These are phyloP conservation scores for Monilinia vaccinii-corymbosi DNA, from an alignment of 2,329 filamentous ascomycete genomes.

Conservation along the genomic window DNA sequence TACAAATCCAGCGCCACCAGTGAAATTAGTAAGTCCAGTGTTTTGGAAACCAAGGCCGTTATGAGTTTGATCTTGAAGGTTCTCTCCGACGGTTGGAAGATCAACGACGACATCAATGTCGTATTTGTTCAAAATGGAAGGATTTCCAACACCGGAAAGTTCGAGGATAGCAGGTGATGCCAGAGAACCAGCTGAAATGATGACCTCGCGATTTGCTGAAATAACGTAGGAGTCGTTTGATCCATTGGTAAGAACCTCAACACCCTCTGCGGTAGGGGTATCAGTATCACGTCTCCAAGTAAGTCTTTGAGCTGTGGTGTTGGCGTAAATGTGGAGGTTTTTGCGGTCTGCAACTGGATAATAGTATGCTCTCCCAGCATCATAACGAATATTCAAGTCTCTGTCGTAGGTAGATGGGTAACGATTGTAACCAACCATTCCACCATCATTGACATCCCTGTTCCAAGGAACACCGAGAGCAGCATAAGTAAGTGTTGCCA, in stretches of 20 bases:
- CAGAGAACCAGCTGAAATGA: constrained; percentile 25
- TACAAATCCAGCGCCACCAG: background rate
- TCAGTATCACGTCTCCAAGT: constrained; percentile 2
- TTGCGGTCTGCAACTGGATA: constrained; percentile 31
- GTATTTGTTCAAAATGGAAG: constrained; percentile 10
- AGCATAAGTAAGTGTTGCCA: constrained; percentile 24
- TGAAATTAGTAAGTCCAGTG: constrained; percentile 20
- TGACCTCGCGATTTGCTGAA: constrained; percentile 25
- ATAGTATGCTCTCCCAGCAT: constrained; percentile 36
- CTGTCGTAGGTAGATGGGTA: constrained; percentile 35
- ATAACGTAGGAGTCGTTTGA: constrained; percentile 17
- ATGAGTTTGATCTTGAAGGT: constrained; percentile 23
- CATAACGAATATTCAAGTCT: constrained; percentile 31
- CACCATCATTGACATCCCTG: constrained; percentile 33
- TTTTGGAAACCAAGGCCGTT: background rate
- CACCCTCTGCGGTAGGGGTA: constrained; percentile 32
- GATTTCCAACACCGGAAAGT: constrained; percentile 29
- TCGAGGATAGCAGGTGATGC: constrained; percentile 29
- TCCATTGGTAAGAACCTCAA: constrained; percentile 16
- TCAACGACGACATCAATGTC: constrained; percentile 10
- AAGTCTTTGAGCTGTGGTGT: constrained; percentile 14
- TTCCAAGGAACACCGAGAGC: constrained; percentile 30
- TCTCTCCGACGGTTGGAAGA: constrained; percentile 21
- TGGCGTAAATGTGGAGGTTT: constrained; percentile 30
- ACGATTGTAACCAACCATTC: constrained; percentile 32